A percentile compares a stretch with the other conserved stretches of the same genome.
phyloP scores from a whole-genome alignment of 176 grass and related monocot genomes.

The Luzula sylvatica region DNA sequence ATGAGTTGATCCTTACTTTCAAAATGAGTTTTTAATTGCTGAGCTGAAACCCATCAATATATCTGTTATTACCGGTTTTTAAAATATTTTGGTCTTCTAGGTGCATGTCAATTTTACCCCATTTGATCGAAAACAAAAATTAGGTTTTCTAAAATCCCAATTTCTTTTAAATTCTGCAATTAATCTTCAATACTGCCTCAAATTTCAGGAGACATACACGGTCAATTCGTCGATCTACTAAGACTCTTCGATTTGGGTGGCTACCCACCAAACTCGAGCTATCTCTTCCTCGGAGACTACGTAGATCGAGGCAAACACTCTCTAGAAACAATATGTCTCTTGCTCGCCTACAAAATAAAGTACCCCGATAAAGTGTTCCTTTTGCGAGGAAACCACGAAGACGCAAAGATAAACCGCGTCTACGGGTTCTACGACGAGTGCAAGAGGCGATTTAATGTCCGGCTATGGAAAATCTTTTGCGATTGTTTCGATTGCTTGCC shows the following conservation, averaged over 20 bases:
- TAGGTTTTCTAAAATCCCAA: no score
- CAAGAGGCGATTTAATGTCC: conserved; percentile 71
- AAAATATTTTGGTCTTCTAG: conserved; percentile 11
- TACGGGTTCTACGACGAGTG: conserved; percentile 89
- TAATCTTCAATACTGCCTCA: conserved; percentile 7
- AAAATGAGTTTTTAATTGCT: neutral
- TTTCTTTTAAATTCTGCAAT: conserved; percentile 16
- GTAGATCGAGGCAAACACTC: conserved; percentile 74
- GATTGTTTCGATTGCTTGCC: conserved; percentile 86
- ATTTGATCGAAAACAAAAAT: no score
- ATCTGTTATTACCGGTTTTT: neutral
- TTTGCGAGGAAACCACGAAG: conserved; percentile 66
- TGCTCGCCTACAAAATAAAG: conserved; percentile 70
- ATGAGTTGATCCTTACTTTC: no score
- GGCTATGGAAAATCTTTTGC: conserved; percentile 69
- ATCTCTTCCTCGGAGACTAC: conserved; percentile 75
- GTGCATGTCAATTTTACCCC: no score
- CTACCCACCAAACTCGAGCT: conserved; percentile 61
- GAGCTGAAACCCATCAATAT: conserved; percentile 4
- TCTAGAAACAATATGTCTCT: conserved; percentile 67
- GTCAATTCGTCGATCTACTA: conserved; percentile 62
- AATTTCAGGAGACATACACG: conserved; percentile 54
- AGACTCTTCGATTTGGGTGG: conserved; percentile 65
- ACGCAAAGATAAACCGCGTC: conserved; percentile 74
- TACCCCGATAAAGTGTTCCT: conserved; percentile 70